Percentiles rank a stretch among this genome's conserved stretches.
These are phyloP conservation scores for Nakazawaea siamensis DNA, from an alignment of 805 yeast genomes.

Conservation along the genomic window DNA sequence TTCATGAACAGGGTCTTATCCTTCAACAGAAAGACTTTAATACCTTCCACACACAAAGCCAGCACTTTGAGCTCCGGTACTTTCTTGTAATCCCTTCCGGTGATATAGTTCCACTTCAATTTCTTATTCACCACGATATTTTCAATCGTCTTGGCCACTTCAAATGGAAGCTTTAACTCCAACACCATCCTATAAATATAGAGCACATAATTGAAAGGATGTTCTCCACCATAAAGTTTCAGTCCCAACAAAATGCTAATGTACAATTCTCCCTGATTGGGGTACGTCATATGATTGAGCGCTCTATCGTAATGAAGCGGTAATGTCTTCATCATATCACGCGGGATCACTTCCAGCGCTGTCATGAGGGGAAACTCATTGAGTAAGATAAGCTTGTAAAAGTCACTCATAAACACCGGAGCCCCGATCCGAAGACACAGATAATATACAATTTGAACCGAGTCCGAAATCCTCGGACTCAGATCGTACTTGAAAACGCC, in stretches of 20 bases:
- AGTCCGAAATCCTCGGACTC: conserved; percentile 11
- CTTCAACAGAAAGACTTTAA: background rate
- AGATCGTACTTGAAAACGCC: background rate
- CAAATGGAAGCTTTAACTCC: conserved; percentile 42
- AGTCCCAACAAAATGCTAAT: background rate
- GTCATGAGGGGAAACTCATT: conserved; percentile 43
- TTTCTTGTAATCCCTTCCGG: conserved; percentile 3
- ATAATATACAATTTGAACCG: conserved; percentile 37
- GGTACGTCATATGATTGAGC: conserved; percentile 32
- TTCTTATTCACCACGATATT: conserved; percentile 16
- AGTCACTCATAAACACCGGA: conserved; percentile 44
- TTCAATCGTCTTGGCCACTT: conserved; percentile 30
- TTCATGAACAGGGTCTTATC: conserved; percentile 14
- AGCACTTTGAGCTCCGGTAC: conserved; percentile 10
- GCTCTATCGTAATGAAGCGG: conserved; percentile 28
- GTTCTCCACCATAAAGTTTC: background rate
- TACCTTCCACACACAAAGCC: background rate
- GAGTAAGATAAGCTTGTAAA: conserved; percentile 30
- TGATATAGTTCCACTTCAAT: conserved; percentile 2
- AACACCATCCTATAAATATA: conserved; percentile 31
- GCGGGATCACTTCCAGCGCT: conserved; percentile 32
- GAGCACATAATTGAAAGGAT: conserved; percentile 25
- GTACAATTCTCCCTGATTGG: conserved; percentile 29
- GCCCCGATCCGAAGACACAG: conserved; percentile 37
- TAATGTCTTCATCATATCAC: conserved; percentile 24